Base-by-base conservation (phyloP, 257 asterid species). In the Lantana camara region DNA sequence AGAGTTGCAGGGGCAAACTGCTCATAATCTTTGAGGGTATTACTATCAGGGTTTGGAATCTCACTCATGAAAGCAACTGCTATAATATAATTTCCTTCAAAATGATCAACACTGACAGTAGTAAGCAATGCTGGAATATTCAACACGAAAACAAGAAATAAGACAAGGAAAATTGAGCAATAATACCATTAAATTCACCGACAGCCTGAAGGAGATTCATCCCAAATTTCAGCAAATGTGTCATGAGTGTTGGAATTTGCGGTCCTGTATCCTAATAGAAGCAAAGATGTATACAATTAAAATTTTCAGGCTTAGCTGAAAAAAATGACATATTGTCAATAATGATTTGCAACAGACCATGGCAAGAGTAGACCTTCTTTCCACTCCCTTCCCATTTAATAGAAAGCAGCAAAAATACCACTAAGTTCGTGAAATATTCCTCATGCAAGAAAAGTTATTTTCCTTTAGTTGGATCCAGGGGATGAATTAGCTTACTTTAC, bases 151-250 rank as follows among this genome's bases (percentile, higher is more conserved):
- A 45, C 23, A 6, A 45, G 29, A 56, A 54, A 57, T 53, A 47
- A 54, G 46, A 66, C 29, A 54, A 22, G 41, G 27, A 71, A 67
- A 37, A 29, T 46, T 20, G 51, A 45, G 49, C 57, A 29, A 75
- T 21, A 58, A 50, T 79, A 94, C 99, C 99, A 64, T 73, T 72
- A 76, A 94, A 94, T 16, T 90, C 87, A 55, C 99, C 99, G 51
- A 94, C 76, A 54, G 91, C 96, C 76, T 94, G 99, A 69, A 94
- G 90, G 71, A 94, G 86, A 80, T 94, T 94, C 3, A 87, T 68
- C 51, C 99, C 99, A 53, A 79, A 90, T 73, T 86, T 88, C 74
- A 94, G 84, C 69, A 79, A 63, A 70, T 69, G 78, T 24, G 80
- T 74, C 53, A 94, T 92, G 21, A 35, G 17, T 32, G 96, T 82